Base-by-base conservation (phyloP, 306 rosid genomes). In the Fragaria vesca region DNA sequence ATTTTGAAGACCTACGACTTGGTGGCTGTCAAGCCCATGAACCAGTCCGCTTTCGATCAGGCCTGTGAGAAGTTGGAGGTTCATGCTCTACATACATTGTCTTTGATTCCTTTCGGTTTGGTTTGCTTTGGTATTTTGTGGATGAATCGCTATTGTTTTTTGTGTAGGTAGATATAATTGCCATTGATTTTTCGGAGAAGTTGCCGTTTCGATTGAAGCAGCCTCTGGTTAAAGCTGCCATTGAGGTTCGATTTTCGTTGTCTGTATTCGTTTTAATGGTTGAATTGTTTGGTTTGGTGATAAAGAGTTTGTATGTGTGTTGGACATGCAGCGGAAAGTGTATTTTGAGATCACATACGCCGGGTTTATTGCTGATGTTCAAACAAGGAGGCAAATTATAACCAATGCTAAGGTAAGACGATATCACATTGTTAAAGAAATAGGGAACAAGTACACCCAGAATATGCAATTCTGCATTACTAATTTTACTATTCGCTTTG, bases 41-140 rank as follows among this genome's bases (percentile, higher is more conserved):
- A 86, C 79, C 98, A 92, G 88, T 13, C 24, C 3, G 82, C 80
- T 0, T 95, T 91, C 42, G 97, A 95, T 16, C 79, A 79, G 5
- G 97, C 99, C 8, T 95, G 99, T 48, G 82, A 88, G 83, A 88
- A 72, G 80, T 81, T 86, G 88, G 97, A 89, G 96, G 98, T 94
- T 65, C 2, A 84, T 84, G 38, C 10, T 18, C 52, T 79, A 12
- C 15, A 2, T 67, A 16, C 28, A 8, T 20, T 2, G 52, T 4
- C 8, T 24, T 10, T n/a, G 40, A 5, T 62, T 16, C 3, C 5
- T 70, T 15, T 65, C 62, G 34, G 28, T 50, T 63, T 30, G 43
- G 70, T 80, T 77, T 43, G 73, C 67, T 24, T 36, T 12, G 13
- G 68, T 34, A 55, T 46, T 8, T 12, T 18, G 74, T 78, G 57